Evolutionary conservation across 2,329 filamentous ascomycete species (phyloP).

Genomic region (Scorias spongiosa): DNA sequence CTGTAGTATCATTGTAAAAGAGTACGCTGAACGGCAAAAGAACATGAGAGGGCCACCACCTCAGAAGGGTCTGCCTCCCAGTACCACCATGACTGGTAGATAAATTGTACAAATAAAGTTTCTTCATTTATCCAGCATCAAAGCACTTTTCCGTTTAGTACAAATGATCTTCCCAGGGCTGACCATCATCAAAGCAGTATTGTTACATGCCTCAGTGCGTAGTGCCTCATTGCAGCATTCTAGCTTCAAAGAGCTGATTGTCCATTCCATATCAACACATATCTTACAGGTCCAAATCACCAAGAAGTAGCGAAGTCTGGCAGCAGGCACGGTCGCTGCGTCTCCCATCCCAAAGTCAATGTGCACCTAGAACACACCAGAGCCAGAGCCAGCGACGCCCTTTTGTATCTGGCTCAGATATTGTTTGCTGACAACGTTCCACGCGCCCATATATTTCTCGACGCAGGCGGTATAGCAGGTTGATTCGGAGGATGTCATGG

Average conservation of each 20-base stretch:
- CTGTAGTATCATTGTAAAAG: constrained; percentile 69
- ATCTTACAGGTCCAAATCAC: too few species aligned
- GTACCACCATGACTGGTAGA: constrained; percentile 7
- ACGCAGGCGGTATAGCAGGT: constrained; percentile 37
- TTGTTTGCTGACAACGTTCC: constrained; percentile 36
- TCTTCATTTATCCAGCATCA: too few species aligned
- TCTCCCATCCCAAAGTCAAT: too few species aligned
- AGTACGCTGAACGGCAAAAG: constrained; percentile 51
- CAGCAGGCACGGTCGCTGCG: too few species aligned
- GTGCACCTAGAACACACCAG: background rate
- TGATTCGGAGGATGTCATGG: constrained; percentile 34
- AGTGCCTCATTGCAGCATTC: too few species aligned
- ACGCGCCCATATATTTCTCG: constrained; percentile 41
- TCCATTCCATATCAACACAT: too few species aligned
- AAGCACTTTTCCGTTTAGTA: background rate
- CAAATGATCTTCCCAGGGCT: background rate
- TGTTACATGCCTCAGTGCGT: too few species aligned
- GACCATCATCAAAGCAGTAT: background rate
- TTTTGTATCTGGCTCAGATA: constrained; percentile 36
- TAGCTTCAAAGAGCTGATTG: too few species aligned
- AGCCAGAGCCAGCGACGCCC: constrained; percentile 9
- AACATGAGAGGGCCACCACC: constrained; percentile 20
- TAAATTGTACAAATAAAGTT: background rate
- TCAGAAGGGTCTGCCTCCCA: constrained; percentile 9
- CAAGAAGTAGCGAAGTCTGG: too few species aligned